A percentile compares a stretch with the other conserved stretches of the same genome.
Evolutionary conservation across 1,284 basidiomycete genomes (phyloP).

Genomic region (Gastroboletus turbinatus): DNA sequence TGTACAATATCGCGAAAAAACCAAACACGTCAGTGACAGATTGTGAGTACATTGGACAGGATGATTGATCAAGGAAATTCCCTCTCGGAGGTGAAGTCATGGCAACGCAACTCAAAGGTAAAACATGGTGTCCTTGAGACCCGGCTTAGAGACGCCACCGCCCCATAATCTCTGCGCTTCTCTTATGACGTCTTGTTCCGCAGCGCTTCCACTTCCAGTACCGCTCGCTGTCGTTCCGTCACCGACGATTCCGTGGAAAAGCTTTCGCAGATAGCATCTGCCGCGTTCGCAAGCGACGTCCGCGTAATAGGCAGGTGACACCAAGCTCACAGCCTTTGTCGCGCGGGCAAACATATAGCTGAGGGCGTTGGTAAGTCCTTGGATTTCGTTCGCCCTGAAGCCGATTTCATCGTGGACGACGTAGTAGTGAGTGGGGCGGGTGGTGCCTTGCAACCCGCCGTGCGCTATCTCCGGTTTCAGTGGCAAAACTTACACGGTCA

Average conservation of each 20-base stretch:
- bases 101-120: constrained; percentile 51
- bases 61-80: not conserved
- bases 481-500: not conserved
- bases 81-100: not conserved
- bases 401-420: constrained; percentile 73
- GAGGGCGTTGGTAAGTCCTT: constrained; percentile 60
- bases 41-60: not conserved
- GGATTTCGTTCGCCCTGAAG: constrained; percentile 67
- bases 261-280: constrained; percentile 69
- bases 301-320: constrained; percentile 76
- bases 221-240: constrained; percentile 34
- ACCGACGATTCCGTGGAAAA: constrained; percentile 52
- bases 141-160: constrained; percentile 47
- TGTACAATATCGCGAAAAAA: not conserved
- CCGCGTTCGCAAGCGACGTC: constrained; percentile 79
- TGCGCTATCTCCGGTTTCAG: constrained; percentile 45
- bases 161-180: constrained; percentile 60
- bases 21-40: not conserved
- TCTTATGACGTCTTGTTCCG: constrained; percentile 49
- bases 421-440: constrained; percentile 76
- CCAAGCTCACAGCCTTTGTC: constrained; percentile 77
- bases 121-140: constrained; percentile 71
- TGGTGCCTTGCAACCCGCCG: constrained; percentile 65
- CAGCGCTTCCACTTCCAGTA: constrained; percentile 21
- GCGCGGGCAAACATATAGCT: constrained; percentile 79